Percentiles rank a stretch among this genome's conserved stretches.
Evolutionary conservation across 306 rosid genomes (phyloP).

Genomic region (Castanopsis chinensis): DNA sequence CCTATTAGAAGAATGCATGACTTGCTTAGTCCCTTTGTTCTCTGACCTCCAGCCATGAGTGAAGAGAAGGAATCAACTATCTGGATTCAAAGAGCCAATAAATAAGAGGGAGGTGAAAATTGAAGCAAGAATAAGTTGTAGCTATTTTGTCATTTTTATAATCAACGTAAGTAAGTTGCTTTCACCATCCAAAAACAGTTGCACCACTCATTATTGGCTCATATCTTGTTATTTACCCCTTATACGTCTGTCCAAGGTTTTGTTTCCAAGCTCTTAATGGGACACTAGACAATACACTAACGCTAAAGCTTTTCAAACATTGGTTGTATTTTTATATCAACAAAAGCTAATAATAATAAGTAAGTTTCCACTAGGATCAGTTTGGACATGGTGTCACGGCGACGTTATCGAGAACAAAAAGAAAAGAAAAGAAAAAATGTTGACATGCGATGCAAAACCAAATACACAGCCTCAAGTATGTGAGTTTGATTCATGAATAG

Average conservation of each 20-base stretch:
- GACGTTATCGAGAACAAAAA: neutral
- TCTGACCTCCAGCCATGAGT: constrained; percentile 49
- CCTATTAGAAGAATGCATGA: constrained; percentile 91
- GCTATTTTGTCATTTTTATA: constrained; percentile 11
- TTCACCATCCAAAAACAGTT: neutral
- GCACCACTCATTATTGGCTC: neutral
- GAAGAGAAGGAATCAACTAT: constrained; percentile 6
- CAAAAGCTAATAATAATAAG: neutral
- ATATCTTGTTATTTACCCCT: neutral
- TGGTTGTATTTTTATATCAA: neutral
- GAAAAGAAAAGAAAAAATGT: neutral
- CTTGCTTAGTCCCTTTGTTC: constrained; percentile 42
- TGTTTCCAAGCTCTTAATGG: constrained; percentile 40
- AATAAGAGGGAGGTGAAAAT: constrained; percentile 14
- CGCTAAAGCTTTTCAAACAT: constrained; percentile 6
- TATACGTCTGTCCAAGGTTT: constrained; percentile 13
- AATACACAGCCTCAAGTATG: neutral
- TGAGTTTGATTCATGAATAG: neutral
- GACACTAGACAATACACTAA: constrained; percentile 49
- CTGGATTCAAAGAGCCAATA: neutral
- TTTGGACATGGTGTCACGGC: constrained; percentile 10
- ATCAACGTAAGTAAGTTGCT: neutral
- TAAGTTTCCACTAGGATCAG: constrained; percentile 8
- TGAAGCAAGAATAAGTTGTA: constrained; percentile 5
- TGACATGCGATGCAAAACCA: neutral